A percentile compares a stretch with the other conserved stretches of the same genome.
Evolutionary conservation across 2,329 filamentous ascomycete genomes (phyloP).

Genomic region (Penicillium polonicum): DNA sequence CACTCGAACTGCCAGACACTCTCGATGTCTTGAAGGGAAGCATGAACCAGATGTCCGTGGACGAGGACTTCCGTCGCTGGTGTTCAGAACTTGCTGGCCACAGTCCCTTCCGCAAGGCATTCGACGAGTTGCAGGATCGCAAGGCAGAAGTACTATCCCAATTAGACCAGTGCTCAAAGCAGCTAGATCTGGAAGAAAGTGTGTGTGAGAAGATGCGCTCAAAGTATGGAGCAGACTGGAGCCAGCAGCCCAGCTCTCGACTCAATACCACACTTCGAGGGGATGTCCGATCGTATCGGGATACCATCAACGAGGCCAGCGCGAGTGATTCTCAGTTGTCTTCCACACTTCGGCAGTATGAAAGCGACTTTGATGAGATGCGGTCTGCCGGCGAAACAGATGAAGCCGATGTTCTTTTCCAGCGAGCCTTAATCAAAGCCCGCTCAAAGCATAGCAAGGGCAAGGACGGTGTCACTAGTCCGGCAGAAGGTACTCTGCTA

Average conservation of each 20-base stretch:
- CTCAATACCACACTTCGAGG: slow-evolving; percentile 83
- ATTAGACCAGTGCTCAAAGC: slow-evolving; percentile 78
- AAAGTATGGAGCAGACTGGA: slow-evolving; percentile 95
- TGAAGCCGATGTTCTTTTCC: slow-evolving; percentile 85
- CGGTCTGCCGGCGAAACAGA: slow-evolving; percentile 80
- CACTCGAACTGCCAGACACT: slow-evolving; percentile 83
- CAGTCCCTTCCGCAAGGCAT: slow-evolving; percentile 72
- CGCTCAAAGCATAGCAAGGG: slow-evolving; percentile 57
- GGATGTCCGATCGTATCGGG: slow-evolving; percentile 83
- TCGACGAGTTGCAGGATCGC: slow-evolving; percentile 74
- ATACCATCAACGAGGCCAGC: slow-evolving; percentile 84
- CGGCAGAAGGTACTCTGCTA: slow-evolving; percentile 74
- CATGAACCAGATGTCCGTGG: slow-evolving; percentile 80
- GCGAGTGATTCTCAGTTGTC: slow-evolving; percentile 83
- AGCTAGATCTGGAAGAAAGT: slow-evolving; percentile 94
- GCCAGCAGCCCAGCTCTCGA: slow-evolving; percentile 88
- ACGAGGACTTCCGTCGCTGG: slow-evolving; percentile 91
- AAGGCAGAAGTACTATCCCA: slow-evolving; percentile 71
- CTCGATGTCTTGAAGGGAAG: slow-evolving; percentile 90
- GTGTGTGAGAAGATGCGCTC: slow-evolving; percentile 99
- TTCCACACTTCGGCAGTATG: slow-evolving; percentile 79
- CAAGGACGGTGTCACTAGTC: slow-evolving; percentile 63
- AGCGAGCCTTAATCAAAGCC: slow-evolving; percentile 77
- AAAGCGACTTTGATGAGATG: slow-evolving; percentile 93
- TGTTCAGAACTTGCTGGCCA: slow-evolving; percentile 89